Evolutionary conservation across 2,329 filamentous ascomycete species (phyloP).

Genomic region (Hymenoscyphus fructigenus): DNA sequence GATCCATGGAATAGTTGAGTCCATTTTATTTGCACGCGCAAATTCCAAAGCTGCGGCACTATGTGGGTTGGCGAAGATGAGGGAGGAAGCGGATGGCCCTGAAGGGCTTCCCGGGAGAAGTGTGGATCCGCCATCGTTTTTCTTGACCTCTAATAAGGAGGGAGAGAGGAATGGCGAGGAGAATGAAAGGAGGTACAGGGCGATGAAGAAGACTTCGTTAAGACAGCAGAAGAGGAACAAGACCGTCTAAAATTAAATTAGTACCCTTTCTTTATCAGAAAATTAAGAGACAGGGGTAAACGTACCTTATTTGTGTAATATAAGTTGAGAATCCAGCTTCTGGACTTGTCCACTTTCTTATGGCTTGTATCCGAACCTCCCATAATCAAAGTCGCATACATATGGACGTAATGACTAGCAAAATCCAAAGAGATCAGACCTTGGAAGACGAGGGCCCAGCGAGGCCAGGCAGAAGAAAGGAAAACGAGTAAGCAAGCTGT

Average conservation of each 20-base stretch:
- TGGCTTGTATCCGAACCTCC: conserved; percentile 77
- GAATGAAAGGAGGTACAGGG: conserved; percentile 95
- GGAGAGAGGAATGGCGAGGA: conserved; percentile 87
- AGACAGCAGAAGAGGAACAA: conserved; percentile 86
- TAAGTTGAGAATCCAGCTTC: conserved; percentile 86
- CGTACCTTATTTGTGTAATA: conserved; percentile 97
- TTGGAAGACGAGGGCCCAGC: conserved; percentile 94
- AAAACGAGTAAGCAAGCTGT: conserved; percentile 95
- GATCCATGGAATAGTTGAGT: conserved; percentile 74
- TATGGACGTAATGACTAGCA: conserved; percentile 97
- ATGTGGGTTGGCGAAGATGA: conserved; percentile 85
- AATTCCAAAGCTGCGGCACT: conserved; percentile 90
- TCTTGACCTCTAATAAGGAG: conserved; percentile 66
- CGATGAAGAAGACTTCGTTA: conserved; percentile 98
- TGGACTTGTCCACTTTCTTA: conserved; percentile 87
- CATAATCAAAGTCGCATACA: conserved; percentile 93
- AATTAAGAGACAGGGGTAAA: conserved; percentile 20
- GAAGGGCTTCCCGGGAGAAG: conserved; percentile 66
- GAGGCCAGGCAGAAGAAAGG: conserved; percentile 88
- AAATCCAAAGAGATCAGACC: conserved; percentile 88
- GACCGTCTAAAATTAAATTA: conserved; percentile 62
- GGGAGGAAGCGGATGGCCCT: conserved; percentile 65
- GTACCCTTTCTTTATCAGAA: not conserved
- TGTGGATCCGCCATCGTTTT: conserved; percentile 54
- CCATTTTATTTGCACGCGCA: conserved; percentile 91